Evolutionary conservation across 2,329 filamentous ascomycete species (phyloP), one percentile per base, ranked within the genome.

Genomic region (Fusarium fracticaudum): DNA sequence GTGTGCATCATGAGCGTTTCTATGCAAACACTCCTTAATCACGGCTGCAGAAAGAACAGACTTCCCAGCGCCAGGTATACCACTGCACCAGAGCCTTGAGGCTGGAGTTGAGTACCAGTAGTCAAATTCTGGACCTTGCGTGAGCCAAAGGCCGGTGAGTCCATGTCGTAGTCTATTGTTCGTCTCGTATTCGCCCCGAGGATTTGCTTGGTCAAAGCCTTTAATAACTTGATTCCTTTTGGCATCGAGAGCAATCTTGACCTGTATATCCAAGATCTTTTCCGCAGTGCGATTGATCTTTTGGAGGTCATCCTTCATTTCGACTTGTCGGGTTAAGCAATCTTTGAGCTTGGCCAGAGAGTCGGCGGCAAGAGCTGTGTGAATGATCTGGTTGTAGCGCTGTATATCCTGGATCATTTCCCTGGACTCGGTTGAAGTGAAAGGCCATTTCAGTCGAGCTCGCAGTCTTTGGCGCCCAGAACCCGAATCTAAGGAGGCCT

Each of bases 401-500:
- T 54, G 41, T 18, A 60, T 9, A 17, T 68, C 48, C 5, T 37
- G 35, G 9, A 66, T 33, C 31, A 66, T 26, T 20, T 55, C 50
- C 3, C 35, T 58, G 7, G 63, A 55, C 43, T 61, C 57, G 3
- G 50, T 33, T 12, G 63, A 62, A 2, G 50, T 51, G 17, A 62
- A 69, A 5, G 63, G 67, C 67, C 51, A 69, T 24, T 41, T 47
- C 2, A 69, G 33, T 20, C 58, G 44, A 38, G 24, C 58, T 20
- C 22, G 35, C 6, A 60, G 35, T 40, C 35, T 53, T 31, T 33
- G 8, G 17, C 31, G 26, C 5, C 57, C 14, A 10, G 44, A 51
- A 18, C 6, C 6, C 12, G 44, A 60, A 8, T 26, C 22, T 4
- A 51, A 15, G 18, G 24, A 37, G 13, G 17, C 15, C 12, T 29